These are phyloP conservation scores for Polyporus arcularius DNA, from an alignment of 768 basidiomycete species.

Conservation along the genomic window DNA sequence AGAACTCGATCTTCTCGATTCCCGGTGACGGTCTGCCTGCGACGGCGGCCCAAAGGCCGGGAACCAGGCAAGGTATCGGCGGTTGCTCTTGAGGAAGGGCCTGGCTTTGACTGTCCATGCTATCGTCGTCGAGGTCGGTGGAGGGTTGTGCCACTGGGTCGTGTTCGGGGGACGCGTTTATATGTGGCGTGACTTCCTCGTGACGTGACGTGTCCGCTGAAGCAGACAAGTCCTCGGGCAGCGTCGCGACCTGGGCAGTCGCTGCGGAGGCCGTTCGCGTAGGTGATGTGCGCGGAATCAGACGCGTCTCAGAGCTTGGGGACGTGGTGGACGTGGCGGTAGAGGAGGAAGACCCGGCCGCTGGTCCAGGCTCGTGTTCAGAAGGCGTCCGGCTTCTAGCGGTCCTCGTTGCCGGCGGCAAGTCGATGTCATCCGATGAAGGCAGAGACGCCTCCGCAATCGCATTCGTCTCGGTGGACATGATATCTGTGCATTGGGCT, in stretches of 20 bases:
- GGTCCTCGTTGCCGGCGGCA: not conserved
- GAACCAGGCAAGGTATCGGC: constrained; percentile 2
- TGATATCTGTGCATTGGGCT: not conserved
- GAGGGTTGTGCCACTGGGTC: not conserved
- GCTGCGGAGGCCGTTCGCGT: not conserved
- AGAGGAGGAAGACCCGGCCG: not conserved
- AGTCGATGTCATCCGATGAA: not conserved
- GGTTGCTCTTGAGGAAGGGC: not conserved
- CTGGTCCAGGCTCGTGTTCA: not conserved
- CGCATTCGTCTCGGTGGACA: not conserved
- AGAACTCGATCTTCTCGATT: constrained; percentile 15
- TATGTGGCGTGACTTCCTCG: not conserved
- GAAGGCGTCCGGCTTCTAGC: not conserved
- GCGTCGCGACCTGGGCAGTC: not conserved
- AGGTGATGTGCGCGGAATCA: not conserved
- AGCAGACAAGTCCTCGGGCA: not conserved
- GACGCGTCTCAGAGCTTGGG: not conserved
- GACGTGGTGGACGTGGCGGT: not conserved
- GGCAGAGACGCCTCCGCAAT: not conserved
- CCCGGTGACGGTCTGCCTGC: constrained; percentile 8
- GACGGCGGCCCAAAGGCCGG: constrained; percentile 19
- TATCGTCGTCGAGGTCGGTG: not conserved
- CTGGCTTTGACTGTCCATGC: not conserved
- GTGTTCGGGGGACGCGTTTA: not conserved
- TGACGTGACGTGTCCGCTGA: constrained; percentile 8